Evolutionary conservation across 2,329 filamentous ascomycete genomes (phyloP), one percentile per base, ranked within the genome.

Genomic region (Calonectria pseudoreteaudii): DNA sequence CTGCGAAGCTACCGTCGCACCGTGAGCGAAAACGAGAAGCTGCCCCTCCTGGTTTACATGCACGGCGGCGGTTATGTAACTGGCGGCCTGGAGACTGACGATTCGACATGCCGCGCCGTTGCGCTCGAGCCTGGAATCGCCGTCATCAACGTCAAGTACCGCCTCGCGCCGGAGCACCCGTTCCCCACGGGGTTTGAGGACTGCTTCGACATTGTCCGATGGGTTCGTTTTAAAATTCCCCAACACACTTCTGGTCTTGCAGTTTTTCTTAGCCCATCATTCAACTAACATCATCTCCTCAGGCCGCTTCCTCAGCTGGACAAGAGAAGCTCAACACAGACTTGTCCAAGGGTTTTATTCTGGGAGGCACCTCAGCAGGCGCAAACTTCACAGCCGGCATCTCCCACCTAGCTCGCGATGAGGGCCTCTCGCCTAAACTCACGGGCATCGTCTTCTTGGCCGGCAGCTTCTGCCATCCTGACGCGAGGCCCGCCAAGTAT

Each of bases 331-430:
- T 89, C 8, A 77, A 82, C 11, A 85, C 85, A 1, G 83, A 88
- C 62, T 84, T 88, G 2, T 72, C 79, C 6, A 83, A 83, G 67
- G 88, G 88, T 11, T 87, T 90, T 74, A 83, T 90, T n/a, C 78
- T 90, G 0, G 87, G 88, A 11, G 89, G 89, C 23, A 87, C 85
- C 7, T 88, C 86, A 2, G 88, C 88, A 0, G 88, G 88, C 5
- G 89, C 86, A n/a, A 90, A 89, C 77, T 85, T 90, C 70, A 84
- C 87, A 0, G 85, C 86, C 0, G 86, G 86, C 0, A 83, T 90
- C 0, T 83, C 86, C 0, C 85, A 89, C 67, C 75, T 86, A 0
- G 83, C 86, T 7, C 83, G 84, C 0, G 74, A 79, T 4, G 83
- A 85, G 44, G 80, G 81, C 0, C 79, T 88, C 8, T 74, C 79